Percentiles rank a stretch among this genome's conserved stretches.
These are phyloP conservation scores for Penicillium bialowiezense DNA, from an alignment of 495 filamentous ascomycete species.

Conservation along the genomic window DNA sequence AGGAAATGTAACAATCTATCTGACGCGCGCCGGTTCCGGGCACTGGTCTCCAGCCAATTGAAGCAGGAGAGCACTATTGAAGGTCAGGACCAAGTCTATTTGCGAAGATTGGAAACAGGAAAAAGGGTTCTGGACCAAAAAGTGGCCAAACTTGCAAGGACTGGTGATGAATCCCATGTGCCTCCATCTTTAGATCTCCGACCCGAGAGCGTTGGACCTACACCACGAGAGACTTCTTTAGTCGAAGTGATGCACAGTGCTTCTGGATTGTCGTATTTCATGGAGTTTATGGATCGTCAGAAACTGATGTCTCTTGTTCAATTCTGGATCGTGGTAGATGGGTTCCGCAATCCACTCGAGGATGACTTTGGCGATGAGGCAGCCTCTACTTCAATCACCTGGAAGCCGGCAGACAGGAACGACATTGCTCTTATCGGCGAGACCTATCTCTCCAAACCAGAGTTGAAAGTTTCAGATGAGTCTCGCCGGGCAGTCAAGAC, in stretches of 20 bases:
- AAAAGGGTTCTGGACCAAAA: slow-evolving; percentile 88
- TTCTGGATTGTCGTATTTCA: slow-evolving; percentile 92
- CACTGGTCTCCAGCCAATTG: slow-evolving; percentile 87
- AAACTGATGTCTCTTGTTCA: slow-evolving; percentile 85
- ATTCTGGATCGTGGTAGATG: slow-evolving; percentile 98
- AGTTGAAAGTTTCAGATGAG: slow-evolving; percentile 70
- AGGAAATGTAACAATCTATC: slow-evolving; percentile 88
- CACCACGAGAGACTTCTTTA: slow-evolving; percentile 67
- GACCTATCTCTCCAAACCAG: slow-evolving; percentile 76
- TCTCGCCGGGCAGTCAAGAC: slow-evolving; percentile 65
- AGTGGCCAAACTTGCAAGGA: slow-evolving; percentile 75
- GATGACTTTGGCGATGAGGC: slow-evolving; percentile 75
- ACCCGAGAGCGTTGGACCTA: slow-evolving; percentile 41
- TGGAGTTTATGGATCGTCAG: slow-evolving; percentile 98
- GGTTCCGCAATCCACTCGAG: slow-evolving; percentile 92
- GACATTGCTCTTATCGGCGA: slow-evolving; percentile 90
- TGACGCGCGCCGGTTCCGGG: slow-evolving; percentile 87
- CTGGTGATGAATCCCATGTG: slow-evolving; percentile 45
- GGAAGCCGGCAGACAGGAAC: slow-evolving; percentile 80
- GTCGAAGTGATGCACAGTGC: slow-evolving; percentile 82
- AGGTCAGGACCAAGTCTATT: slow-evolving; percentile 77
- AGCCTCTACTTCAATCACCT: slow-evolving; percentile 59
- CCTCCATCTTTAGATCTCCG: slow-evolving; percentile 34
- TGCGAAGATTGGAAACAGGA: slow-evolving; percentile 85
- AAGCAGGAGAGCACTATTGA: slow-evolving; percentile 79